Evolutionary conservation across 2,329 filamentous ascomycete species (phyloP).

Genomic region (Fusarium falciforme): DNA sequence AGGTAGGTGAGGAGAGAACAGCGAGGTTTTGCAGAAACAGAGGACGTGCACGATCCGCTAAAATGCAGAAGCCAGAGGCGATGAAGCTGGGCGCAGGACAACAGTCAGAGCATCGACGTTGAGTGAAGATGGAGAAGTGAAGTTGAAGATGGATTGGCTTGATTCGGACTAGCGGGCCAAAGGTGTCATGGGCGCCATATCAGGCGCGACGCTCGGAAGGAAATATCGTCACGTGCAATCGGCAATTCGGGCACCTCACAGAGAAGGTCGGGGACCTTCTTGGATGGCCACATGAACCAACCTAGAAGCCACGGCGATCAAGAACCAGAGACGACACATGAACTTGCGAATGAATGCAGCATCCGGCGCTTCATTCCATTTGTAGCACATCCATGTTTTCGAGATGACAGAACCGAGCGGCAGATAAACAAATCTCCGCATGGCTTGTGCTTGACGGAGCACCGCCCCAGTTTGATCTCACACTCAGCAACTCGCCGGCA

Average conservation of each 20-base stretch:
- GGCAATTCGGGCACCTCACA: not conserved
- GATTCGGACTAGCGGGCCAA: slow-evolving; percentile 27
- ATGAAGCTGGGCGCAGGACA: not conserved
- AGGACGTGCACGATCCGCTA: not conserved
- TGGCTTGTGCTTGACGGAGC: slow-evolving; percentile 2
- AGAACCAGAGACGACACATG: not conserved
- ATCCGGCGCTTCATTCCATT: not conserved
- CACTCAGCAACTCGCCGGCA: not conserved
- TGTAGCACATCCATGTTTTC: not conserved
- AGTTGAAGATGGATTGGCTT: slow-evolving; percentile 6
- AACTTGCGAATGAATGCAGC: not conserved
- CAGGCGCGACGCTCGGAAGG: not conserved
- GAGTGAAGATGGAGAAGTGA: slow-evolving; percentile 21
- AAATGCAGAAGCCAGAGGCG: not conserved
- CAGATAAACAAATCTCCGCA: not conserved
- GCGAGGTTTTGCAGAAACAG: no score
- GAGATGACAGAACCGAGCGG: not conserved
- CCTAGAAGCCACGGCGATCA: not conserved
- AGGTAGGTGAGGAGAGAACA: not conserved
- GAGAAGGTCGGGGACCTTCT: not conserved
- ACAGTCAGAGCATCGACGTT: not conserved
- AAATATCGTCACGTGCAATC: slow-evolving; percentile 1
- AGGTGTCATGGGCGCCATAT: slow-evolving; percentile 18
- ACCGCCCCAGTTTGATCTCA: slow-evolving; percentile 8
- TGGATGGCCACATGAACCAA: slow-evolving; percentile 6